Evolutionary conservation across 1,284 basidiomycete genomes (phyloP), one percentile per base, ranked within the genome.

Genomic region (Ganoderma lucidum): DNA sequence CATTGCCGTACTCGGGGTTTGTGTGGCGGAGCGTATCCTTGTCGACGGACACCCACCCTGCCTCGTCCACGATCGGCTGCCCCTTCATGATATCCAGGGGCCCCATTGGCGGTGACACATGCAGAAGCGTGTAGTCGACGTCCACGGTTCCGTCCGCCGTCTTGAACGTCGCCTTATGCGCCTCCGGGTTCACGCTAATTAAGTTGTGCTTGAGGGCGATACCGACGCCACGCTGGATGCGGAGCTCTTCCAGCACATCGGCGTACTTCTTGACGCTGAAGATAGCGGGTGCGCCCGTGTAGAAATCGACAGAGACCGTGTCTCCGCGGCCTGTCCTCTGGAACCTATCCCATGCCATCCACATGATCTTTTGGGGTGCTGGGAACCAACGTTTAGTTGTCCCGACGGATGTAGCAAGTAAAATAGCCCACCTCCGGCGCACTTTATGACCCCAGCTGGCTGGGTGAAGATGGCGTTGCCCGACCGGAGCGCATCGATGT

Each of bases 401-500:
- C 9, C 32, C 8, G 55, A 23, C 53, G 12, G 35, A 51, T 5
- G 12, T 42, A 32, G 15, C 17, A 37, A 44, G 44, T 4, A 10
- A n/a, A 12, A 3, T 30, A 32, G 70, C 82, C 73, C 74, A 92
- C 93, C 96, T 81, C 97, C 97, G 65, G 96, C 94, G 79, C 97
- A 99, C 83, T 99, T 99, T 80, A 99, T 89, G 32, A 96, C 84
- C 30, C 97, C 96, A n/a, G 93, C 90, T 39, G 97, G 97, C 80
- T 99, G 97, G 0, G 97, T 99, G 83, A 99, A 99, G 76, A 99
- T 88, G 2, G 97, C 96, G 65, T 92, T 90, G 23, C 96, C 96
- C 5, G 85, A 83, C 63, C 92, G 88, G 72, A 97, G 86, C 10
- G 86, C 84, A 69, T 94, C 88, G 62, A 97, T 90, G 75, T 96